These are phyloP conservation scores for Lindgomyces ingoldianus DNA, from an alignment of 495 filamentous ascomycete species.

Conservation along the genomic window DNA sequence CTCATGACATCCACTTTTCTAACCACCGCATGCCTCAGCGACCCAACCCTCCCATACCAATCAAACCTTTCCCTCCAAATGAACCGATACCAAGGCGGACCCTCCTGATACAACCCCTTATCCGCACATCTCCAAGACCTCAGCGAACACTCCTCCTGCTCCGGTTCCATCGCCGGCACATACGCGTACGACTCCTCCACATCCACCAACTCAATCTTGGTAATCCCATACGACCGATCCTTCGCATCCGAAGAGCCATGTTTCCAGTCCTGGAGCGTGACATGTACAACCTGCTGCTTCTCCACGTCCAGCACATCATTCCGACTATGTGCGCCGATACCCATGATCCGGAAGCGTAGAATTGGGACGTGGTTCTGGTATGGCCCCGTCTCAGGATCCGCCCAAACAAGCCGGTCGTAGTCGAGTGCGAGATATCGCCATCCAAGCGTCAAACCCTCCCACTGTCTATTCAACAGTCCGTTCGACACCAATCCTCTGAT, in stretches of 20 bases:
- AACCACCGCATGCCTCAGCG: constrained; percentile 5
- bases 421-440: constrained; percentile 19
- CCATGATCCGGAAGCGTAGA: constrained; percentile 23
- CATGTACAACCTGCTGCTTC: constrained; percentile 12
- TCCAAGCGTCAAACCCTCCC: constrained; percentile 9
- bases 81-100: constrained; percentile 16
- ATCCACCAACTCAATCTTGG: neutral
- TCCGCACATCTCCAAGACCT: constrained; percentile 26
- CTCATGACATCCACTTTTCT: neutral
- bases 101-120: neutral
- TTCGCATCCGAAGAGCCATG: constrained; percentile 14
- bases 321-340: constrained; percentile 11
- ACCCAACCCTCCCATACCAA: constrained; percentile 21
- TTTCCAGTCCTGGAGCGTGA: constrained; percentile 17
- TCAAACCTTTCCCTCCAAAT: constrained; percentile 27
- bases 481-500: neutral
- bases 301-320: constrained; percentile 17
- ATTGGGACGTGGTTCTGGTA: constrained; percentile 4
- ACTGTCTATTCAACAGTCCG: constrained; percentile 4
- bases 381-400: constrained; percentile 1
- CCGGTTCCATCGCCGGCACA: neutral
- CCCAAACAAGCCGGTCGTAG: constrained; percentile 26
- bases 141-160: constrained; percentile 7
- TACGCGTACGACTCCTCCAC: constrained; percentile 2
- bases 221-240: constrained; percentile 10